Evolutionary conservation across 768 basidiomycete genomes (phyloP).

Genomic region (Termitomyces bulborhizus): DNA sequence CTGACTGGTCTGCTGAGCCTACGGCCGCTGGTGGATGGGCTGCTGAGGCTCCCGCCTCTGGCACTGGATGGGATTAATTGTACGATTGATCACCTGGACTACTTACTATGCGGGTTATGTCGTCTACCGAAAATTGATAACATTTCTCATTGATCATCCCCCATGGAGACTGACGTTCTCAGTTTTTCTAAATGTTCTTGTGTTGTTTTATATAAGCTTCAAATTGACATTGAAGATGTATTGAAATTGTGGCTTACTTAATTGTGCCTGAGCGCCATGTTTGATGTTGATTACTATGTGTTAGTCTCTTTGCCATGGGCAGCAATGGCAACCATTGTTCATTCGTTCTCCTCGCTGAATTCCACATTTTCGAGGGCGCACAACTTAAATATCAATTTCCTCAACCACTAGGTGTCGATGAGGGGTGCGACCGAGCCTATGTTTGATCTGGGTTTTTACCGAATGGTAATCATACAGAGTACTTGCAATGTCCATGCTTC

Average conservation of each 20-base stretch:
- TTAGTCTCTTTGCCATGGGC: slow-evolving; percentile 41
- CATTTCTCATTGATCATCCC: background rate
- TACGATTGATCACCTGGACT: slow-evolving; percentile 19
- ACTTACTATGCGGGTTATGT: slow-evolving; percentile 8
- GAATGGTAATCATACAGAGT: slow-evolving; percentile 42
- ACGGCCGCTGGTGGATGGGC: slow-evolving; percentile 40
- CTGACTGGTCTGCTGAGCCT: slow-evolving; percentile 90
- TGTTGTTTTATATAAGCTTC: background rate
- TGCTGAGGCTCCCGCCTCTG: slow-evolving; percentile 27
- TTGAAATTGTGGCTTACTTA: background rate
- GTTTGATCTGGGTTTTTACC: slow-evolving; percentile 7
- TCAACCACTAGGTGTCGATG: slow-evolving; percentile 89
- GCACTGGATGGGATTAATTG: slow-evolving; percentile 33
- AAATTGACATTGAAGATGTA: no score
- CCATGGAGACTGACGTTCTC: background rate
- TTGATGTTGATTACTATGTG: slow-evolving; percentile 27
- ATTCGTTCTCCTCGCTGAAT: slow-evolving; percentile 96
- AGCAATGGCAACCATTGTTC: slow-evolving; percentile 75
- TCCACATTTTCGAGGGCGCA: slow-evolving; percentile 93
- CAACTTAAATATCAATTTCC: slow-evolving; percentile 96
- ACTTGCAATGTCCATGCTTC: slow-evolving; percentile 96
- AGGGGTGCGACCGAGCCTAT: slow-evolving; percentile 55
- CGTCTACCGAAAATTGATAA: slow-evolving; percentile 13
- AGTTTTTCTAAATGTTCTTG: background rate
- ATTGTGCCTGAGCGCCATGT: background rate